A percentile compares a stretch with the other conserved stretches of the same genome.
Conservation (phyloP, 768 basidiomycete species). For the Thelephora aurantiotincta region DNA sequence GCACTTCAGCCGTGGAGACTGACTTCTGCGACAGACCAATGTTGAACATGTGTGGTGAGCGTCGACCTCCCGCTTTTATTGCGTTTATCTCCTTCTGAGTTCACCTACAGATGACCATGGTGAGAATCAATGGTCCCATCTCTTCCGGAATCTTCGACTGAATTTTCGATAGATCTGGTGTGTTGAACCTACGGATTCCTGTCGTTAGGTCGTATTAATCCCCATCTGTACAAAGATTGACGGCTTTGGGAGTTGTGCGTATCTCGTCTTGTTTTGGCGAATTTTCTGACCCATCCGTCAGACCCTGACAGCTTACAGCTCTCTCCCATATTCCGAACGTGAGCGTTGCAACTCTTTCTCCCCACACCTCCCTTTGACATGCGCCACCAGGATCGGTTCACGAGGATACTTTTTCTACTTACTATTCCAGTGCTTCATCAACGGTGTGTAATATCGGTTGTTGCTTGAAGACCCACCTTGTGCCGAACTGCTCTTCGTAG, state of each 20-base stretch:
- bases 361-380: conserved; percentile 2
- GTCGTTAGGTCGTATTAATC: not conserved
- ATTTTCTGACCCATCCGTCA: conserved; percentile 13
- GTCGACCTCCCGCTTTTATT: conserved; percentile 7
- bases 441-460: conserved; percentile 30
- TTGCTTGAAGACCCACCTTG: conserved; percentile 8
- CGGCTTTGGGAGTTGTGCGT: conserved; percentile 72
- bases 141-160: conserved; percentile 2
- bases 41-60: conserved; percentile 70
- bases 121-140: conserved; percentile 18
- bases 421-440: conserved; percentile 88
- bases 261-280: not conserved
- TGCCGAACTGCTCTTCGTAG: conserved; percentile 19
- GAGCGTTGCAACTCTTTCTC: conserved; percentile 10
- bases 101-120: conserved; percentile 61
- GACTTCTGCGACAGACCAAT: conserved; percentile 57
- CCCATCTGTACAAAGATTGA: conserved; percentile 38
- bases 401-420: conserved; percentile 87
- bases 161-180: conserved; percentile 27
- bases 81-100: not conserved
- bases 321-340: conserved; percentile 63
- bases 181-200: conserved; percentile 6
- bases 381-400: conserved; percentile 49
- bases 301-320: conserved; percentile 73
- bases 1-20: conserved; percentile 11